Base-by-base conservation (phyloP, 139 green algal genomes). In the Chlorella vulgaris region DNA sequence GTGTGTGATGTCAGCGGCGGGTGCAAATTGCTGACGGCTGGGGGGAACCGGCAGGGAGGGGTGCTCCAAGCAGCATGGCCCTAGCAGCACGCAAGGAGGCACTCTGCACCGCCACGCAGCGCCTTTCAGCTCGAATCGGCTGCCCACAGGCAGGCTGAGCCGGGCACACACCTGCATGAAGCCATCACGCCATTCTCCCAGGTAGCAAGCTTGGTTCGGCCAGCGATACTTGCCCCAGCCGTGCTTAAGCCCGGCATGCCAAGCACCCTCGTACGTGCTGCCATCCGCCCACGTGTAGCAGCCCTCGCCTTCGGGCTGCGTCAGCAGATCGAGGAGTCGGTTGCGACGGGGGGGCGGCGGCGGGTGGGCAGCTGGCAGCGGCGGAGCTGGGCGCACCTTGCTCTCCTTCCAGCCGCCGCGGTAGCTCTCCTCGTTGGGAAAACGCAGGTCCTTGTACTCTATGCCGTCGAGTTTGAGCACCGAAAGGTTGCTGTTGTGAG, bases 221-320 rank as follows among this genome's bases (percentile, higher is more conserved):
- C 93, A 97, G 4, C 77, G 84, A 76, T 95, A 96, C 13, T 81
- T 90, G 38, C 93, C 93, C 15, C 90, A 85, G 22, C 93, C 93
- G 40, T 96, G 89, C 84, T 93, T 92, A 4, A 75, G 55, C 31
- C 93, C 93, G 0, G 80, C 83, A 76, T 92, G 87, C 93, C 93
- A 97, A 28, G 77, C 75, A 8, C 93, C 93, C 29, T 93, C 86
- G 55, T 95, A 97, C 0, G 47, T 78, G 80, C 87, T 93, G 35
- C 90, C 87, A 61, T 95, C 90, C 29, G 47, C 51, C 93, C 93
- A 96, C 0, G 79, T 83, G 69, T 97, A 97, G n/a, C 84, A 87
- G 21, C 93, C 93, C 26, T 94, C 86, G 0, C 90, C 92, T 42
- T 96, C 85, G 0, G 93, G 92, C 91, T 95, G 82, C 80, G 58